Evolutionary conservation across 2,329 filamentous ascomycete species (phyloP).

Genomic region (Calonectria pteridis): DNA sequence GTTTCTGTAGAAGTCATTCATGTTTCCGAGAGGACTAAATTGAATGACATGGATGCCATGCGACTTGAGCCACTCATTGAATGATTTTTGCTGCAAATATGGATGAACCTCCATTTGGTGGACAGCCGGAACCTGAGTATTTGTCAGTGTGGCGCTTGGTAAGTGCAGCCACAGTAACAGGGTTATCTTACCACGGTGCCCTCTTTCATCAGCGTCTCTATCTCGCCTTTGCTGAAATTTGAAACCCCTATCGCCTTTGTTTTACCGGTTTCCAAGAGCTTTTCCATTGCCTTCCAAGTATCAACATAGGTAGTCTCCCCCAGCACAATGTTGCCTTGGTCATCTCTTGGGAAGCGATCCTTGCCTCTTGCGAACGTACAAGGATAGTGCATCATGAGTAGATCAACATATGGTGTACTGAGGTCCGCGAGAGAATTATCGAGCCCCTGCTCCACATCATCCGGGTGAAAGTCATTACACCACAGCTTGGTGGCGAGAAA

Average conservation of each 20-base stretch:
- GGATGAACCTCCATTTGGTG: constrained; percentile 65
- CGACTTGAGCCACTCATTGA: constrained; percentile 36
- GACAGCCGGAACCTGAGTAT: constrained; percentile 34
- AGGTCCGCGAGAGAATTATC: constrained; percentile 45
- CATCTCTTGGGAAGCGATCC: constrained; percentile 23
- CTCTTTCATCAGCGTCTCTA: constrained; percentile 56
- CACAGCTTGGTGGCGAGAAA: constrained; percentile 60
- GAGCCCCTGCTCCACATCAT: constrained; percentile 43
- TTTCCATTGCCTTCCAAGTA: constrained; percentile 43
- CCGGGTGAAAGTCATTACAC: constrained; percentile 46
- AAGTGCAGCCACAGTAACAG: not conserved
- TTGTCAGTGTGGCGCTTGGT: not conserved
- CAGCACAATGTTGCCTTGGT: constrained; percentile 23
- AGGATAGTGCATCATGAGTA: constrained; percentile 45
- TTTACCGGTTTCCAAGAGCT: constrained; percentile 37
- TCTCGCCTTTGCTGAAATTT: constrained; percentile 65
- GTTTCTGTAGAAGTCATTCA: constrained; percentile 48
- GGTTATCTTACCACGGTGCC: constrained; percentile 39
- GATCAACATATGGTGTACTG: constrained; percentile 45
- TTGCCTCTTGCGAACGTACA: constrained; percentile 35
- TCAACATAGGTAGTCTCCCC: constrained; percentile 38
- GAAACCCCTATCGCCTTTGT: constrained; percentile 60
- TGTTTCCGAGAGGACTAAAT: constrained; percentile 51
- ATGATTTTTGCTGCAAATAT: constrained; percentile 57
- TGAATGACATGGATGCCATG: constrained; percentile 49